phyloP scores from a whole-genome alignment of 768 basidiomycete species.

The Cytidiella melzeri region DNA sequence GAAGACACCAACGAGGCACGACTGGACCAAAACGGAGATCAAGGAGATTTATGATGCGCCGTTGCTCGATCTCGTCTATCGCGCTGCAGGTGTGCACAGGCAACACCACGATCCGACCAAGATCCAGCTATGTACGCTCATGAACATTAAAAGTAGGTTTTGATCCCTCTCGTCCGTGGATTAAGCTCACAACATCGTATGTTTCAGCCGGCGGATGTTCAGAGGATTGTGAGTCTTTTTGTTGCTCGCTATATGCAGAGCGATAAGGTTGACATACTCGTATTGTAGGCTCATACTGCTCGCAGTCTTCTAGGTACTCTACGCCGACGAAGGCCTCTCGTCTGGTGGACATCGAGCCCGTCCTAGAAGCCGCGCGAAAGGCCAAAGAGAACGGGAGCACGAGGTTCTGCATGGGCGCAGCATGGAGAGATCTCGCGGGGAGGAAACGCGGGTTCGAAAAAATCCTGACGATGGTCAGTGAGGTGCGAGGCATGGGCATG shows the following conservation, averaged over 20 bases:
- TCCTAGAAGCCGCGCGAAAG: conserved; percentile 85
- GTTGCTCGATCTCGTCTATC: conserved; percentile 83
- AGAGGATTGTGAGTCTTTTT: conserved; percentile 76
- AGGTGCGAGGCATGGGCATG: conserved; percentile 94
- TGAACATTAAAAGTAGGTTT: conserved; percentile 94
- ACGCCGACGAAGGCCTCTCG: conserved; percentile 86
- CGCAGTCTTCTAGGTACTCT: conserved; percentile 91
- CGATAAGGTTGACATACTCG: too few species aligned
- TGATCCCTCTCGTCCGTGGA: conserved; percentile 22
- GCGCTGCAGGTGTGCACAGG: conserved; percentile 79
- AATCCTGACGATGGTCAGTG: conserved; percentile 87
- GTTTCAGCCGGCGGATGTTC: conserved; percentile 83
- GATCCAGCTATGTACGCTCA: conserved; percentile 92
- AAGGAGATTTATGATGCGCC: conserved; percentile 82
- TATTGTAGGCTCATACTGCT: conserved; percentile 95
- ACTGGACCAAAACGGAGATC: conserved; percentile 79
- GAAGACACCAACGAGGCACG: conserved; percentile 38
- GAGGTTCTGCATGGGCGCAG: conserved; percentile 98
- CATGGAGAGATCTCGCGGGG: conserved; percentile 93
- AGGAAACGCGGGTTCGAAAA: conserved; percentile 90
- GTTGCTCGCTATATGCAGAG: too few species aligned
- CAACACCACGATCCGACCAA: conserved; percentile 83
- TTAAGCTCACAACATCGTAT: conserved; percentile 1
- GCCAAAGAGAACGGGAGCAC: conserved; percentile 97
- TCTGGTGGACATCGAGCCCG: conserved; percentile 85